These are phyloP conservation scores for Paxillus involutus DNA, from an alignment of 768 basidiomycete genomes.

Conservation along the genomic window DNA sequence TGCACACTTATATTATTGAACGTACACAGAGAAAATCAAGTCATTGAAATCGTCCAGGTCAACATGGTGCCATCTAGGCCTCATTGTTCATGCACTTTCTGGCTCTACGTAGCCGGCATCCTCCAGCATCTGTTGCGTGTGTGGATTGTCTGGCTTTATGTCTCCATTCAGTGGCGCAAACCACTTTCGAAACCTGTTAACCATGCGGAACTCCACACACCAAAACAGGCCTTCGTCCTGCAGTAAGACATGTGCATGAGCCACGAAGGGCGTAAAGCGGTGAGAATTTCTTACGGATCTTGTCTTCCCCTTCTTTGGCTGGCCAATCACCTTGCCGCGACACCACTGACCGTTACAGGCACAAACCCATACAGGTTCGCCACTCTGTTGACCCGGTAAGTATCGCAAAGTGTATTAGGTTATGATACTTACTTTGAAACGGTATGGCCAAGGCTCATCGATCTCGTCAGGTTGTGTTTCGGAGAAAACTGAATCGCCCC, in stretches of 20 bases:
- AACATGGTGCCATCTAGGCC: not conserved
- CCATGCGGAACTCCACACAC: constrained; percentile 45
- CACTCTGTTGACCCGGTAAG: constrained; percentile 31
- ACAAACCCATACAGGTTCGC: constrained; percentile 53
- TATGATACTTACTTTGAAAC: constrained; percentile 39
- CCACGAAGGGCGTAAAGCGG: not conserved
- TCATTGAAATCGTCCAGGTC: not conserved
- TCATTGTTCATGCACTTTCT: not conserved
- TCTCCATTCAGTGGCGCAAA: constrained; percentile 66
- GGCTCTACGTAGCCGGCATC: constrained; percentile 46
- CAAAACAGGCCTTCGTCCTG: constrained; percentile 55
- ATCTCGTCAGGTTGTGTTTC: constrained; percentile 39
- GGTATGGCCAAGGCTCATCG: constrained; percentile 52
- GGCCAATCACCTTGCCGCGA: constrained; percentile 46
- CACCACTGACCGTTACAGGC: constrained; percentile 52
- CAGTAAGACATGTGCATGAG: not conserved
- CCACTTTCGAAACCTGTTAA: constrained; percentile 50
- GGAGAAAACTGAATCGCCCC: constrained; percentile 12
- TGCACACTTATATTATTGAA: constrained; percentile 4
- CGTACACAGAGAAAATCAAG: not conserved
- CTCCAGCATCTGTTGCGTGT: constrained; percentile 46
- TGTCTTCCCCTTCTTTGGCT: constrained; percentile 43
- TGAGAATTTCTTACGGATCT: constrained; percentile 39
- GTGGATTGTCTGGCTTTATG: constrained; percentile 56
- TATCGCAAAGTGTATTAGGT: not conserved